Percentiles rank a stretch among this genome's conserved stretches.
Conservation (phyloP, 257 asterid genomes). For the Solanum sejunctum region DNA sequence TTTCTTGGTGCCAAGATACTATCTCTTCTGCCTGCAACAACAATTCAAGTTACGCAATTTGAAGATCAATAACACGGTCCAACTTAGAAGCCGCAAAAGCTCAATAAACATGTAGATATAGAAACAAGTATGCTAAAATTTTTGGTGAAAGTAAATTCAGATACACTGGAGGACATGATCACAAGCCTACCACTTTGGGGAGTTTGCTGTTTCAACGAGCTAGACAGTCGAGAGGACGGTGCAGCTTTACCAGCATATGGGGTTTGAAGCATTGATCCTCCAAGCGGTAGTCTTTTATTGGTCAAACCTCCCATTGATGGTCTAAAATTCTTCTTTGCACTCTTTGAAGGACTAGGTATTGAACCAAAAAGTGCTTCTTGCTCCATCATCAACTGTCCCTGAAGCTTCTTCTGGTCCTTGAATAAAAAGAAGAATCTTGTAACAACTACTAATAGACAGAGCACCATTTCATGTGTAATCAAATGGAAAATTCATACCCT, state of each 20-base stretch:
- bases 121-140: not conserved
- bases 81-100: not conserved
- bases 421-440: not conserved
- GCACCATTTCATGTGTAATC: not conserved
- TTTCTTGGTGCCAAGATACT: constrained; percentile 5
- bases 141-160: not conserved
- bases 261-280: constrained; percentile 57
- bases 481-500: constrained; percentile 34
- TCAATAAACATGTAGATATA: not conserved
- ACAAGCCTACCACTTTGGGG: constrained; percentile 1
- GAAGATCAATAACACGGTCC: not conserved
- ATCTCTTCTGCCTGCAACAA: constrained; percentile 38
- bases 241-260: constrained; percentile 30
- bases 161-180: not conserved
- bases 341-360: constrained; percentile 65
- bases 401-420: constrained; percentile 83
- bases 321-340: constrained; percentile 37
- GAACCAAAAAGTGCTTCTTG: constrained; percentile 82
- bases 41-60: not conserved
- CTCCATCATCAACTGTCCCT: constrained; percentile 63
- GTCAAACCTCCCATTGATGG: constrained; percentile 35
- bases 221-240: constrained; percentile 16
- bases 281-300: constrained; percentile 50
- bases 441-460: not conserved
- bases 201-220: constrained; percentile 22